These are phyloP conservation scores for Fagopyrum tataricum DNA, from an alignment of 148 eudicot genomes.

Conservation along the genomic window DNA sequence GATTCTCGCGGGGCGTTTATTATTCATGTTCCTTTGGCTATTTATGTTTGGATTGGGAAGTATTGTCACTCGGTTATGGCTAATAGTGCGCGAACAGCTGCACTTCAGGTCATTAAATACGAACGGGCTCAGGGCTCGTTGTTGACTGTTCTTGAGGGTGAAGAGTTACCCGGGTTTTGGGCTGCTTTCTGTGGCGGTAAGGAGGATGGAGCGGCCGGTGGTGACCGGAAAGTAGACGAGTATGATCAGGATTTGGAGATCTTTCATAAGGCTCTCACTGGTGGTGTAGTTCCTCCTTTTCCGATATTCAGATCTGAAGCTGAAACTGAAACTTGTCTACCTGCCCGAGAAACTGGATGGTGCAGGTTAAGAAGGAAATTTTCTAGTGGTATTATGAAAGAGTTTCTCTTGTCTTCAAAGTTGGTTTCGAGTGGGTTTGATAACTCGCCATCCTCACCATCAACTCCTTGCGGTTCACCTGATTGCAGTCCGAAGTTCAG, in stretches of 20 bases:
- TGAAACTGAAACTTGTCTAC: slow-evolving; percentile 54
- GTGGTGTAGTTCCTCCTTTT: slow-evolving; percentile 71
- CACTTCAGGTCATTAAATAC: slow-evolving; percentile 63
- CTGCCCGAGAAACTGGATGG: slow-evolving; percentile 73
- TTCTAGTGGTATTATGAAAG: slow-evolving; percentile 55
- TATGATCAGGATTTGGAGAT: slow-evolving; percentile 78
- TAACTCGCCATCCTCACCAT: slow-evolving; percentile 23
- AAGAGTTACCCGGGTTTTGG: slow-evolving; percentile 72
- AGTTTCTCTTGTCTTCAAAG: slow-evolving; percentile 28
- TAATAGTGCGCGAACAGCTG: slow-evolving; percentile 57
- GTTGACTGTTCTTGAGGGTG: slow-evolving; percentile 55
- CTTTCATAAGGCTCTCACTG: slow-evolving; percentile 64
- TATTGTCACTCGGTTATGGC: slow-evolving; percentile 53
- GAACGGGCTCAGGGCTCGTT: slow-evolving; percentile 67
- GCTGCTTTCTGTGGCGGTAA: slow-evolving; percentile 38
- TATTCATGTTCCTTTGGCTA: slow-evolving; percentile 68
- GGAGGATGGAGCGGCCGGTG: slow-evolving; percentile 19
- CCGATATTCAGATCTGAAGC: slow-evolving; percentile 23
- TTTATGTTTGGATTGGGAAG: slow-evolving; percentile 85
- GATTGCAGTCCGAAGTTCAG: slow-evolving; percentile 42
- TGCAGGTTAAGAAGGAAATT: slow-evolving; percentile 57
- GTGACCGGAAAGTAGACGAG: slow-evolving; percentile 38
- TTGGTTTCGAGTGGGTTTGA: neutral
- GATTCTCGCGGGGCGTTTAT: slow-evolving; percentile 96
- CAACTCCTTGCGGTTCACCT: slow-evolving; percentile 46